Conservation (phyloP, 225 moss, liverwort and hornwort genomes). For the Physcomitrellopsis africana region DNA sequence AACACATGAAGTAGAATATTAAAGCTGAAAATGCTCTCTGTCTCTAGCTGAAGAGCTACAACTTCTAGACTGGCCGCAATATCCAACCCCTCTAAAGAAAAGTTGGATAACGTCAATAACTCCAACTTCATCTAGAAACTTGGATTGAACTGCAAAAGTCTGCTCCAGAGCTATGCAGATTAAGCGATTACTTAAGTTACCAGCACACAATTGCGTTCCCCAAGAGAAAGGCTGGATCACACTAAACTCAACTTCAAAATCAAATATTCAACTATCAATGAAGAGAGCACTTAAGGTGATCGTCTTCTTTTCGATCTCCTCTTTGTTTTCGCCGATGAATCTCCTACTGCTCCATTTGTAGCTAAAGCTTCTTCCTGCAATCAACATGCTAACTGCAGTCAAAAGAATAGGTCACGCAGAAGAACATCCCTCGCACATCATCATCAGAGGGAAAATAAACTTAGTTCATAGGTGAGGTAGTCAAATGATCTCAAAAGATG, state of each 20-base stretch:
- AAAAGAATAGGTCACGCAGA: slow-evolving; percentile 1
- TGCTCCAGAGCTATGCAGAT: slow-evolving; percentile 46
- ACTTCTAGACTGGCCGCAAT: slow-evolving; percentile 39
- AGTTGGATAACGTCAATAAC: slow-evolving; percentile 25
- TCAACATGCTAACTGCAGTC: slow-evolving; percentile 23
- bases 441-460: background rate
- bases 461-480: background rate
- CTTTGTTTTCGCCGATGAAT: slow-evolving; percentile 61
- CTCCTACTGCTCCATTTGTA: slow-evolving; percentile 54
- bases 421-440: background rate
- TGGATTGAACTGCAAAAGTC: slow-evolving; percentile 41
- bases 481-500: background rate
- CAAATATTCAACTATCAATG: slow-evolving; percentile 18
- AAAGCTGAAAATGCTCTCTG: slow-evolving; percentile 30
- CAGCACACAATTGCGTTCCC: slow-evolving; percentile 36
- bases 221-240: slow-evolving; percentile 36
- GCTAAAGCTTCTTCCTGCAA: slow-evolving; percentile 75
- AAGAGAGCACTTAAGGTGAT: slow-evolving; percentile 39
- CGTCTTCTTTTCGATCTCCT: slow-evolving; percentile 95
- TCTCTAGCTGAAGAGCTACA: slow-evolving; percentile 37
- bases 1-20: slow-evolving; percentile 40
- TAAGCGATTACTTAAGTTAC: slow-evolving; percentile 36
- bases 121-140: slow-evolving; percentile 37
- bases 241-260: slow-evolving; percentile 57
- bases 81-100: slow-evolving; percentile 39